Evolutionary conservation across 495 filamentous ascomycete species (phyloP), one percentile per base, ranked within the genome.

Genomic region (Neurospora cerealis): DNA sequence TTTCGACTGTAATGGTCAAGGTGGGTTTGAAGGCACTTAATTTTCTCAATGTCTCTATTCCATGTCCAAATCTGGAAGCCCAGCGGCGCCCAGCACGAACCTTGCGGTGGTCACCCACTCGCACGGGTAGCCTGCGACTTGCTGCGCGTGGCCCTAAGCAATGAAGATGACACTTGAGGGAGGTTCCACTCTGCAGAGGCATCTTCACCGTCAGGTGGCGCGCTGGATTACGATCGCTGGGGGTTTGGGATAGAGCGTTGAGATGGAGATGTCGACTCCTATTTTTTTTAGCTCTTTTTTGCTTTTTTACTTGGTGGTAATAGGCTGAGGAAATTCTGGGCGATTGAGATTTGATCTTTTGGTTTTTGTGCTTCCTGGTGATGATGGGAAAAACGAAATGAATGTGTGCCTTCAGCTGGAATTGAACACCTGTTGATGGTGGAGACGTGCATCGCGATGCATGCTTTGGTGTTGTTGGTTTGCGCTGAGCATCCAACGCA

Each of bases 151-250:
- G 78, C 81, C 83, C 79, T 85, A 84, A 83, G 83, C 85, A 86
- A 85, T 84, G 83, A 82, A 83, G 81, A 84, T 75, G 36, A 84
- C 71, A 71, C 81, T 85, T 87, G 79, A 85, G 81, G 79, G 83
- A 86, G 84, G 84, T 38, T 78, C 83, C 82, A 87, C 83, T 83
- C 84, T 84, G 85, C 85, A 85, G 84, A 87, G 84, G 69, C 75
- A 81, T 85, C 83, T 83, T 83, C 82, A 82, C 85, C 84, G 84
- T 84, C 84, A 82, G 79, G 79, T 86, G 84, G 86, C 86, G 82
- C 79, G 83, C 78, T 84, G 85, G 83, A 83, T 82, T 76, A 87
- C 86, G 84, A 80, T 80, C 81, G 83, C 84, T 83, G 76, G 82
- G 83, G 83, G 85, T 71, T 84, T 84, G 84, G 83, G 81, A 83